Evolutionary conservation across 2,329 filamentous ascomycete genomes (phyloP), one percentile per base, ranked within the genome.

Genomic region (Xenosphaeropsis pyriputrescens): DNA sequence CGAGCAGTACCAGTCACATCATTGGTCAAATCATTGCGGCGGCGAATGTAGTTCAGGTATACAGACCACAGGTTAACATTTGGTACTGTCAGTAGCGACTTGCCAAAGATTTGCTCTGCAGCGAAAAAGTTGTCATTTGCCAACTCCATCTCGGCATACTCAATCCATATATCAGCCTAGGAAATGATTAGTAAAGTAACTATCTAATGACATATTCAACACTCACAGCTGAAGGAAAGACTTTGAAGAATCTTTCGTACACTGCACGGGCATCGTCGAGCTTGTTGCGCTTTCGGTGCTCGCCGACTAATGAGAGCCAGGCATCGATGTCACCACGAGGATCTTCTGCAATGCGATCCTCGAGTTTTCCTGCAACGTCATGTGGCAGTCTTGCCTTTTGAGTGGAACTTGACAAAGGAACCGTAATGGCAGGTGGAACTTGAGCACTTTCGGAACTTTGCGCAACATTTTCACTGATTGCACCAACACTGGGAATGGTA

Each of bases 11-110:
- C 85, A 29, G 72, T 74, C 1, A 79, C 66, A 54, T 96, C 91
- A 50, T 81, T 77, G 32, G 70, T 85, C 41, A 96, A 65, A 46
- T 93, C 89, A 57, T 95, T 91, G 45, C 85, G 75, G 35, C 91
- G 81, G 38, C 91, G 85, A 44, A 96, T 84, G 56, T 96, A 95
- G 59, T 95, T 86, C 43, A 98, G 75, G 56, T 98, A 98, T 22
- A 86, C 73, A 6, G 82, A 85, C 85, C 88, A 98, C 15, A 98
- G 71, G 43, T 82, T 74, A 30, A 96, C 80, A 54, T 89, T 84
- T 9, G 84, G 79, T 15, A 91, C 79, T 7, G 72, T 72, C 48
- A 85, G 69, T 30, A 98, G 72, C 22, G 82, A 86, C 47, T 76
- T 74, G 45, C 75, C 76, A 57, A 98, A 94, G 16, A 98, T 78